Percentiles rank a stretch among this genome's conserved stretches.
phyloP scores from a whole-genome alignment of 768 basidiomycete species.

The Termitomyces sp. region DNA sequence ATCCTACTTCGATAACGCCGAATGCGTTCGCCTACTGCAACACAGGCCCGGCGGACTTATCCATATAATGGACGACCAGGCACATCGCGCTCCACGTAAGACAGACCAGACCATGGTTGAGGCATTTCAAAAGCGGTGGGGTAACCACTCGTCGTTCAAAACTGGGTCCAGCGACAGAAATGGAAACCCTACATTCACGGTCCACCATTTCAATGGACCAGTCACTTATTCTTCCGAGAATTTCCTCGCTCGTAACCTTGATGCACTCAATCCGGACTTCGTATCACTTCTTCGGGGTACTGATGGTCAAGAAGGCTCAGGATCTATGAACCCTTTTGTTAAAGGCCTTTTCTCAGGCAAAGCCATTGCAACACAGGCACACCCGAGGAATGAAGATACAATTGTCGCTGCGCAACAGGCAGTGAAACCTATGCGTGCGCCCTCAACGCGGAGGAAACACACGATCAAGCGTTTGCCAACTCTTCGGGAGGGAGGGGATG shows the following conservation, averaged over 20 bases:
- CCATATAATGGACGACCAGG: conserved; percentile 98
- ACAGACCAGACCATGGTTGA: conserved; percentile 93
- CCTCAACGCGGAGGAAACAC: conserved; percentile 80
- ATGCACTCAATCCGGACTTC: conserved; percentile 89
- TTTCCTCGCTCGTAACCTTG: conserved; percentile 86
- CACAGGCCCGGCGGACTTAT: conserved; percentile 87
- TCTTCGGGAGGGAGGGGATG: conserved; percentile 38
- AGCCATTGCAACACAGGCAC: conserved; percentile 87
- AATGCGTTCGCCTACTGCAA: conserved; percentile 83
- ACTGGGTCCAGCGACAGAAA: conserved; percentile 67
- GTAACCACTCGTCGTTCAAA: conserved; percentile 90
- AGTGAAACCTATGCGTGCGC: conserved; percentile 91
- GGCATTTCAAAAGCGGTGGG: conserved; percentile 92
- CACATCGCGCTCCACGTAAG: conserved; percentile 80
- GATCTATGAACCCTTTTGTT: conserved; percentile 88
- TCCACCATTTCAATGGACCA: conserved; percentile 88
- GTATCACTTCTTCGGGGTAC: conserved; percentile 79
- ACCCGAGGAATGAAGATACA: conserved; percentile 90
- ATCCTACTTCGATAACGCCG: conserved; percentile 86
- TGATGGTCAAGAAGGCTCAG: conserved; percentile 59
- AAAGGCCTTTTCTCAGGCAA: conserved; percentile 85
- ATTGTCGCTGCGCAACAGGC: conserved; percentile 93
- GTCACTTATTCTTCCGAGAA: conserved; percentile 89
- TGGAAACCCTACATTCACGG: conserved; percentile 82
- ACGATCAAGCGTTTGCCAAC: conserved; percentile 61